Percentiles rank a stretch among this genome's conserved stretches.
Conservation (phyloP, 257 asterid species). For the Petunia axillaris region DNA sequence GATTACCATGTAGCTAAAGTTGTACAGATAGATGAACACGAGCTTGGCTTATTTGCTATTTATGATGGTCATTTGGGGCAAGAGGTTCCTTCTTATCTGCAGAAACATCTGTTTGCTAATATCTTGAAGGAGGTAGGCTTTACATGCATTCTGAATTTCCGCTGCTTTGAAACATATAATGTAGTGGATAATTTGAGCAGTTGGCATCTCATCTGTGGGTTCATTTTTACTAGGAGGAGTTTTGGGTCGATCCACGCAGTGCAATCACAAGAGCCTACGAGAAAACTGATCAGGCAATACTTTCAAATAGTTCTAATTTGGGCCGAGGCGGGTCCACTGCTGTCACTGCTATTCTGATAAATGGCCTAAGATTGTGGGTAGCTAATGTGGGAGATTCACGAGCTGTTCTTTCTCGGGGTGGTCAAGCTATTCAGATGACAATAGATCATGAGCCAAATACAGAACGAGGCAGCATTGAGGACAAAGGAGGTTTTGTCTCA, state of each 20-base stretch:
- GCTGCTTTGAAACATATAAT: conserved; percentile 13
- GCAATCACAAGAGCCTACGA: conserved; percentile 45
- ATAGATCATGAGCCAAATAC: conserved; percentile 51
- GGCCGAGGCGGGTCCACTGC: conserved; percentile 59
- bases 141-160: neutral
- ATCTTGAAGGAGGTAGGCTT: conserved; percentile 47
- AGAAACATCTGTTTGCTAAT: conserved; percentile 43
- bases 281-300: conserved; percentile 46
- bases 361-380: conserved; percentile 46
- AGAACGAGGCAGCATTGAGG: conserved; percentile 52
- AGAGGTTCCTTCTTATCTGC: conserved; percentile 49
- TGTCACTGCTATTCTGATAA: conserved; percentile 49
- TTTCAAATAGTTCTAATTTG: conserved; percentile 41
- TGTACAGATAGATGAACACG: conserved; percentile 36
- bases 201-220: conserved; percentile 4
- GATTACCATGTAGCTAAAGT: conserved; percentile 81
- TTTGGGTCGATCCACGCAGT: conserved; percentile 44
- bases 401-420: conserved; percentile 50
- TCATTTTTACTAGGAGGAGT: conserved; percentile 37
- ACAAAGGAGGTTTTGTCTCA: conserved; percentile 54
- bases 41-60: conserved; percentile 52
- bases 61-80: conserved; percentile 54
- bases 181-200: neutral
- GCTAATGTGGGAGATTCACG: conserved; percentile 59
- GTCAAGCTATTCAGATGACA: conserved; percentile 50